Conservation (phyloP, 352 stramenopile species). For the Phytophthora quininea region DNA sequence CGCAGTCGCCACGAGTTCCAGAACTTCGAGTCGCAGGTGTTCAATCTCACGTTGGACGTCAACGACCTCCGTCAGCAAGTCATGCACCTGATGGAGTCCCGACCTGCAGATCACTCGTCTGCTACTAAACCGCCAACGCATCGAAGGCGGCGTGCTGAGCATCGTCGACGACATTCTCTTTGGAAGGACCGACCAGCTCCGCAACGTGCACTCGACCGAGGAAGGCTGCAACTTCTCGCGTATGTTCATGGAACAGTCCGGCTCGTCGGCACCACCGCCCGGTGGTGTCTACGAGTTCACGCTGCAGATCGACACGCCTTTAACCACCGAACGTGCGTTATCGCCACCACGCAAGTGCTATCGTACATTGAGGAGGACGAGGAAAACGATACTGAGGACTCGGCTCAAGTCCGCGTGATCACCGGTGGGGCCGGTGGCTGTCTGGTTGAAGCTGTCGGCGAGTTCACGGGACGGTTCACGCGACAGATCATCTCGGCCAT, state of each 20-base stretch:
- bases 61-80: conserved; percentile 41
- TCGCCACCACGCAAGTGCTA: conserved; percentile 35
- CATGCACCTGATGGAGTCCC: conserved; percentile 26
- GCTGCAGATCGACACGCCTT: conserved; percentile 34
- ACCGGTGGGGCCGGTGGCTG: conserved; percentile 18
- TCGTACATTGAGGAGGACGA: conserved; percentile 24
- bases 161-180: conserved; percentile 29
- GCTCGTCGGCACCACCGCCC: conserved; percentile 9
- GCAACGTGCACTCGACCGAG: conserved; percentile 10
- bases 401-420: conserved; percentile 19
- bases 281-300: conserved; percentile 35
- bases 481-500: conserved; percentile 34
- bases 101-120: conserved; percentile 28
- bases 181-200: conserved; percentile 15
- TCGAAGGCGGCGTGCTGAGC: conserved; percentile 19
- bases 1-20: conserved; percentile 11
- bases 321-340: conserved; percentile 30
- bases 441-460: conserved; percentile 25
- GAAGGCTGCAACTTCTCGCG: conserved; percentile 36
- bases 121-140: conserved; percentile 21
- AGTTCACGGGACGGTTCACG: conserved; percentile 33
- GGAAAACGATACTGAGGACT: conserved; percentile 23
- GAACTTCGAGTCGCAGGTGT: conserved; percentile 26
- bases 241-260: conserved; percentile 36
- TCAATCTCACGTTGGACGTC: conserved; percentile 35